A percentile compares a stretch with the other conserved stretches of the same genome.
Conservation (phyloP, 1,139 yeast species). For the Debaryomyces subglobosus region DNA sequence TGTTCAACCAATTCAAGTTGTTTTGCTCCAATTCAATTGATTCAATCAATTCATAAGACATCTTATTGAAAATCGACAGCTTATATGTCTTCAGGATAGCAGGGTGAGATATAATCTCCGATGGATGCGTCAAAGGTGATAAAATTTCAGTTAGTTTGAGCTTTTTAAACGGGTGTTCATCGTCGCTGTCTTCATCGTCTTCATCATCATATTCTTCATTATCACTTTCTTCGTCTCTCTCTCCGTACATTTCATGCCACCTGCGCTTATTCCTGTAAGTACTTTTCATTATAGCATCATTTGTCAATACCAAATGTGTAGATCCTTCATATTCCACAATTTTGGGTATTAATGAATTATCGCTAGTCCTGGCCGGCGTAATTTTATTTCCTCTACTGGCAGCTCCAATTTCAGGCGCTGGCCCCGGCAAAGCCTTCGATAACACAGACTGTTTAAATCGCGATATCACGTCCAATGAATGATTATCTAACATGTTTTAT, state of each 20-base stretch:
- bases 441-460: constrained; percentile 44
- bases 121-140: constrained; percentile 78
- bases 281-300: constrained; percentile 34
- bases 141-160: constrained; percentile 57
- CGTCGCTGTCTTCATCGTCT: constrained; percentile 25
- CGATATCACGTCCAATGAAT: constrained; percentile 43
- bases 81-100: constrained; percentile 68
- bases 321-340: constrained; percentile 47
- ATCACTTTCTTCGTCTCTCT: constrained; percentile 10
- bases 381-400: constrained; percentile 44
- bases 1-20: constrained; percentile 69
- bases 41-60: constrained; percentile 75
- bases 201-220: constrained; percentile 24
- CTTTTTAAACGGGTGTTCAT: constrained; percentile 38
- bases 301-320: constrained; percentile 43
- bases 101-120: constrained; percentile 75
- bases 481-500: constrained; percentile 38
- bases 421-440: constrained; percentile 18
- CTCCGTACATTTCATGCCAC: constrained; percentile 37
- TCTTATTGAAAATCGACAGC: constrained; percentile 48
- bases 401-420: constrained; percentile 18
- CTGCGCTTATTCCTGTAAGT: constrained; percentile 36
- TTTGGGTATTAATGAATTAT: constrained; percentile 33
- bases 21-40: constrained; percentile 80
- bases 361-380: constrained; percentile 19